Evolutionary conservation across 1,284 basidiomycete species (phyloP).

Genomic region (Fomitopsis betulina): DNA sequence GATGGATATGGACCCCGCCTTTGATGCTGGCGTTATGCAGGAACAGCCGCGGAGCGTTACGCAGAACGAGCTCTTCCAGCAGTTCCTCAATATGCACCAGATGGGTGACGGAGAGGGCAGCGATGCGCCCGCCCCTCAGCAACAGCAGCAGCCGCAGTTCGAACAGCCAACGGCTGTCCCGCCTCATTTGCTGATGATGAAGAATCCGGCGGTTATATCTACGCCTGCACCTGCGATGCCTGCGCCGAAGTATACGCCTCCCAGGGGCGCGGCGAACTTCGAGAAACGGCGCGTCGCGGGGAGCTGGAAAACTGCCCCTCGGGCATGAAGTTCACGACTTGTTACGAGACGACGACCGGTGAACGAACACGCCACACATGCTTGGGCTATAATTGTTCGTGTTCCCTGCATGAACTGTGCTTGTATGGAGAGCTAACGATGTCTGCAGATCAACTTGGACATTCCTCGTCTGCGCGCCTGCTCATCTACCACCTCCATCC

Average conservation of each 20-base stretch:
- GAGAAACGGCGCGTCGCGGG: slow-evolving; percentile 48
- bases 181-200: background rate
- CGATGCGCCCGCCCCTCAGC: background rate
- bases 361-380: background rate
- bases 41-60: slow-evolving; percentile 4
- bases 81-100: slow-evolving; percentile 1
- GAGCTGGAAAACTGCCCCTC: slow-evolving; percentile 38
- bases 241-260: slow-evolving; percentile 40
- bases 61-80: slow-evolving; percentile 1
- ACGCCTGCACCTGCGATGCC: slow-evolving; percentile 1
- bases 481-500: background rate
- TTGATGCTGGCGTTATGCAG: background rate
- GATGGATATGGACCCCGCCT: background rate
- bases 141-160: background rate
- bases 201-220: background rate
- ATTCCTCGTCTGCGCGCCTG: background rate
- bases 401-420: background rate
- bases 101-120: background rate
- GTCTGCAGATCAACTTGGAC: background rate
- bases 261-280: slow-evolving; percentile 45
- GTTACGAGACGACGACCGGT: background rate
- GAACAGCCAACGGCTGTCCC: background rate
- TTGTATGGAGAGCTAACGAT: background rate
- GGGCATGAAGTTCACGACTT: background rate
- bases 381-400: slow-evolving; percentile 1